Base-by-base conservation (phyloP, 164 flowering plant genomes). In the Berberis thunbergii region DNA sequence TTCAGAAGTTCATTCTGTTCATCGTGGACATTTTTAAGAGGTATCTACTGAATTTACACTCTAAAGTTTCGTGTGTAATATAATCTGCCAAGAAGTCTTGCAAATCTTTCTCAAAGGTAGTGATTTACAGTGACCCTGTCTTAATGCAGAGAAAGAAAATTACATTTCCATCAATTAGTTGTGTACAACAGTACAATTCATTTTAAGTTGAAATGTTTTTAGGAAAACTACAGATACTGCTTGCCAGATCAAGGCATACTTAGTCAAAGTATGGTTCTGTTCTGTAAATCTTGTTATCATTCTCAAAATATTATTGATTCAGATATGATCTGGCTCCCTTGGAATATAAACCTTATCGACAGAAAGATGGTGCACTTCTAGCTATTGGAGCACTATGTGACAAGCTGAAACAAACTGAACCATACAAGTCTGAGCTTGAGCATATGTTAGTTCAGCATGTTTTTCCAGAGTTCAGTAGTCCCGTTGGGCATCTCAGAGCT, bases 301-400 rank as follows among this genome's bases (percentile, higher is more conserved):
- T 26, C 26, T 26, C 13, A 26, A n/a, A 26, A 26, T 26, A 26
- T 26, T 10, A 42, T 5, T 60, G 6, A 39, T 58, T 38, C 70
- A 95, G 99, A 70, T 91, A 91, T 65, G 82, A 86, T 72, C 97
- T 83, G 65, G 81, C 97, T 43, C 58, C 91, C 5, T 40, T 69
- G 7, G 92, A 82, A 65, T 81, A 75, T 62, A 95, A 88, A 70
- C 94, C 89, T 5, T 95, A 87, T 64, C 76, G 99, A 39, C 94
- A 86, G 67, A 95, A 95, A 70, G 99, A 95, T 86, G 99, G 99
- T 67, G 99, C 97, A 6, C 87, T 95, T 78, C 97, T 95, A 73
- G 97, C 97, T 55, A 83, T 95, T 76, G 99, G 99, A 64, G 84
- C 97, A 52, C 77, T 95, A 55, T 95, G 99, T 79, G 97, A 95